phyloP scores from a whole-genome alignment of 2,329 filamentous ascomycete species.

The Emergomyces orientalis region DNA sequence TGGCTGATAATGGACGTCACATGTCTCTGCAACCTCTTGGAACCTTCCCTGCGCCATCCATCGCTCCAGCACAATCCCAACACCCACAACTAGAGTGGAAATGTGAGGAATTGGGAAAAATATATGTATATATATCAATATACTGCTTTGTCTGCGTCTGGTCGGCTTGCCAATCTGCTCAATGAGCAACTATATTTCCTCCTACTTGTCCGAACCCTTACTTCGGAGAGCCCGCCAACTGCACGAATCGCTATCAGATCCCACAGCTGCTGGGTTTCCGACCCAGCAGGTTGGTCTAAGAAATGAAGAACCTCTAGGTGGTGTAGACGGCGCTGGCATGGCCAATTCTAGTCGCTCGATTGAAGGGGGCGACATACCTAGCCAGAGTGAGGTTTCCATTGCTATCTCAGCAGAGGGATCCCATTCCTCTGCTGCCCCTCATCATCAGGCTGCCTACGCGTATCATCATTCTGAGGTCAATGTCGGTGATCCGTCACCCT shows the following conservation, averaged over 20 bases:
- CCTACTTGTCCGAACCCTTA: slow-evolving; percentile 37
- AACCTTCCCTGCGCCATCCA: background rate
- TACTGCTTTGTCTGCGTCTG: background rate
- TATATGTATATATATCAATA: background rate
- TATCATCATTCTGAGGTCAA: background rate
- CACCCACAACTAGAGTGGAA: background rate
- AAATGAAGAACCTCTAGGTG: background rate
- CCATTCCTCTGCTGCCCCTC: background rate
- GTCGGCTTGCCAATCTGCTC: slow-evolving; percentile 9
- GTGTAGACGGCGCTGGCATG: background rate
- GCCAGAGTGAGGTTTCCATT: background rate
- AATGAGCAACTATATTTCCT: slow-evolving; percentile 39
- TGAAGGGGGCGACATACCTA: background rate
- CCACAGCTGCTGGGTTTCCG: background rate
- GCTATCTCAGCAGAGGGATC: background rate
- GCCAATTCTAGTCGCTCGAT: background rate
- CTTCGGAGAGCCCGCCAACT: slow-evolving; percentile 36
- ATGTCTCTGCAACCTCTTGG: background rate
- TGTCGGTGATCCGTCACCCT: background rate
- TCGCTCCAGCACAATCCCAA: background rate
- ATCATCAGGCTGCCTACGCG: background rate
- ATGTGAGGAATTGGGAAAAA: slow-evolving; percentile 2
- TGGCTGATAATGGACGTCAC: background rate
- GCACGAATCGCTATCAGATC: slow-evolving; percentile 18
- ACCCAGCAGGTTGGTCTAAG: background rate